phyloP scores from a whole-genome alignment of 495 filamentous ascomycete species.

The Friedmanniomyces simplex region DNA sequence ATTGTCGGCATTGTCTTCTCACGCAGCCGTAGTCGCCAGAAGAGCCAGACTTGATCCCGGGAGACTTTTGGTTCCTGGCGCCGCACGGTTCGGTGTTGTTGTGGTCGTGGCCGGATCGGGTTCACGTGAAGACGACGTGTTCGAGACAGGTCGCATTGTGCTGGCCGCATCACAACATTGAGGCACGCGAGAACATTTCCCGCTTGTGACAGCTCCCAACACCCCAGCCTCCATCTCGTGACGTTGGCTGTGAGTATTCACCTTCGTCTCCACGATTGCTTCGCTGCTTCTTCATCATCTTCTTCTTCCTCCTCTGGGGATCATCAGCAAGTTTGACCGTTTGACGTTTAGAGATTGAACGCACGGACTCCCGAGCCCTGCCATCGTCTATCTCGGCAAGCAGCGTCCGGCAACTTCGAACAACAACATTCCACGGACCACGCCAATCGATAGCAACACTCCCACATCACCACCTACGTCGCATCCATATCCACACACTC shows the following conservation, averaged over 20 bases:
- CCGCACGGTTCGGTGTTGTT: background rate
- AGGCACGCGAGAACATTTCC: background rate
- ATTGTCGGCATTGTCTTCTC: background rate
- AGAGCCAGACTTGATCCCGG: background rate
- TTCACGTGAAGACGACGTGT: background rate
- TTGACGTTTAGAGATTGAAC: too few relatives aligned
- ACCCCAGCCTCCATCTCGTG: background rate
- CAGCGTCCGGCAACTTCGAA: background rate
- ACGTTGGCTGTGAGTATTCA: too few relatives aligned
- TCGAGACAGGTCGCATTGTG: background rate
- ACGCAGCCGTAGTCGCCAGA: background rate
- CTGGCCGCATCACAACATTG: background rate
- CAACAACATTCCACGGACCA: background rate
- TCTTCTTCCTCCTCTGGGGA: too few relatives aligned
- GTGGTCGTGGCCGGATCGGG: background rate
- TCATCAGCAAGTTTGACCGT: too few relatives aligned
- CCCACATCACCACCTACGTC: background rate
- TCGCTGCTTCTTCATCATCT: too few relatives aligned
- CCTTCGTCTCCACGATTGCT: too few relatives aligned
- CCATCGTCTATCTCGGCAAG: background rate
- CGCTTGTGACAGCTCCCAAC: background rate
- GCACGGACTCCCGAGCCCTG: too few relatives aligned
- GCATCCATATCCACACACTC: background rate
- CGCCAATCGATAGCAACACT: background rate
- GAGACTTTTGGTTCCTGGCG: background rate